Percentiles rank a stretch among this genome's conserved stretches.
phyloP scores from a whole-genome alignment of 257 asterid genomes.

The Henckelia pumila region DNA sequence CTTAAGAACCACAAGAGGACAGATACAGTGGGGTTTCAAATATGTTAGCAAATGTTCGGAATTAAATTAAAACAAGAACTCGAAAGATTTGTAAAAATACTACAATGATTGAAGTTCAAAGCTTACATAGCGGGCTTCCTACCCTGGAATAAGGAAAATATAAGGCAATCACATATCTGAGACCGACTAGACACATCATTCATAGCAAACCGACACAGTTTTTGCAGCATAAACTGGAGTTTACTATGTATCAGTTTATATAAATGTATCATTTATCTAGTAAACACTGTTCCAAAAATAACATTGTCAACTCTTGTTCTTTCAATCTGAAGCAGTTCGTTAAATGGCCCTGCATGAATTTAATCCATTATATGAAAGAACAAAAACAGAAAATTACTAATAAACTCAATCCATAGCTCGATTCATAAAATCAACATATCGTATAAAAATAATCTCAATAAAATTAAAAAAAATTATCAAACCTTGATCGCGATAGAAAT shows the following conservation, averaged over 20 bases:
- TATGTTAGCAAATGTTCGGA: neutral
- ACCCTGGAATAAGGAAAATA: too few species aligned
- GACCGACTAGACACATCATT: neutral
- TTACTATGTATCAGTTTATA: neutral
- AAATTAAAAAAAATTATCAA: conserved; percentile 4
- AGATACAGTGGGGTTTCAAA: neutral
- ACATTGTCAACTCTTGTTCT: too few species aligned
- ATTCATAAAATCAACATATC: conserved; percentile 5
- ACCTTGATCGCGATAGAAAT: conserved; percentile 57
- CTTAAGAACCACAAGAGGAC: conserved; percentile 3
- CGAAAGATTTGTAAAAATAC: neutral
- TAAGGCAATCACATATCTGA: neutral
- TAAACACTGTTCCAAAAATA: too few species aligned
- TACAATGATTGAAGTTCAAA: conserved; percentile 8
- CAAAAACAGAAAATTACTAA: conserved; percentile 7
- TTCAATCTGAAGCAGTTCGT: neutral
- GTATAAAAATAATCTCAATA: neutral
- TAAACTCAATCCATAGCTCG: conserved; percentile 8
- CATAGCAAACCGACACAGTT: neutral
- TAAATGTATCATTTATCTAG: neutral
- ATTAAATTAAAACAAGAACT: neutral
- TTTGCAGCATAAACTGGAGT: neutral
- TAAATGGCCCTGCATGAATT: neutral
- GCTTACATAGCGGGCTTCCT: too few species aligned
- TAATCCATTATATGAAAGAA: neutral